These are phyloP conservation scores for Blastomyces parvus DNA, from an alignment of 2,329 filamentous ascomycete genomes.

Conservation along the genomic window DNA sequence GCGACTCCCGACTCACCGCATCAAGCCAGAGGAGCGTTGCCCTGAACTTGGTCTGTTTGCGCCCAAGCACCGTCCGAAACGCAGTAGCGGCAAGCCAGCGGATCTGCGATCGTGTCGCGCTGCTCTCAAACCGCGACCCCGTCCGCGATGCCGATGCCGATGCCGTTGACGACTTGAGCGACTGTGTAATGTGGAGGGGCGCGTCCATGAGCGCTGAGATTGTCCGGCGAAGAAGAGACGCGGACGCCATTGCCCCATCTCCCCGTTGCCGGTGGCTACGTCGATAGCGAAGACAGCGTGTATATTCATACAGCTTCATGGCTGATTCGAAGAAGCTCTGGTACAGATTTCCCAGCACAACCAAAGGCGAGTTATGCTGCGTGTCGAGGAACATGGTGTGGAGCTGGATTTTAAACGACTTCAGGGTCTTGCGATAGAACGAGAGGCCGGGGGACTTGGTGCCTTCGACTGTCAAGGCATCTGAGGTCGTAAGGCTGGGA, in stretches of 20 bases:
- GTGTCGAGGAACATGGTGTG: conserved; percentile 58
- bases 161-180: conserved; percentile 41
- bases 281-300: conserved; percentile 47
- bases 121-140: conserved; percentile 43
- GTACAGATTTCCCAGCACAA: conserved; percentile 65
- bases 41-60: conserved; percentile 61
- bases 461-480: conserved; percentile 71
- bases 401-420: conserved; percentile 71
- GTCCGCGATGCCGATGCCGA: conserved; percentile 16
- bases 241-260: conserved; percentile 15
- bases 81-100: conserved; percentile 59
- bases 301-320: conserved; percentile 58
- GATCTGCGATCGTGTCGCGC: conserved; percentile 51
- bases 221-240: conserved; percentile 60
- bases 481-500: conserved; percentile 50
- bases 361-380: conserved; percentile 58
- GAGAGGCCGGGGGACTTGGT: conserved; percentile 61
- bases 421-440: conserved; percentile 69
- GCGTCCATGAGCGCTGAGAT: conserved; percentile 57
- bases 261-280: conserved; percentile 26
- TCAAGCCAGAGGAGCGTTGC: conserved; percentile 60
- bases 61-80: conserved; percentile 57
- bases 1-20: conserved; percentile 36
- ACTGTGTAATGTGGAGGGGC: conserved; percentile 53
- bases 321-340: conserved; percentile 69